phyloP scores from a whole-genome alignment of 1,139 yeast species.

The Meyerozyma smithsonii region DNA sequence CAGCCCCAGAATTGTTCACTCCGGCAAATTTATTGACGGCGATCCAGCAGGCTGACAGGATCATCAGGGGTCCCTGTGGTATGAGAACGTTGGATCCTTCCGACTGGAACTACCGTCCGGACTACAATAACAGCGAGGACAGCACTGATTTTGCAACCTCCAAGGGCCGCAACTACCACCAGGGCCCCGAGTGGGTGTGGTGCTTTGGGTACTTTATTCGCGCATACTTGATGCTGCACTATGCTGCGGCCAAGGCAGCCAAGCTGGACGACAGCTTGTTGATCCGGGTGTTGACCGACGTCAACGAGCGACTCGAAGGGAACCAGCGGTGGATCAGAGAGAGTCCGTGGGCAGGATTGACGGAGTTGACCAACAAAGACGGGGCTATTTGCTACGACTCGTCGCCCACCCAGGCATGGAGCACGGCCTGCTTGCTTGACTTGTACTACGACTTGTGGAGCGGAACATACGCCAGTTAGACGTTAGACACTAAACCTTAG shows the following conservation, averaged over 20 bases:
- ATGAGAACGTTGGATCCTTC: slow-evolving; percentile 89
- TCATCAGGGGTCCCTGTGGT: slow-evolving; percentile 84
- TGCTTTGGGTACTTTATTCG: slow-evolving; percentile 80
- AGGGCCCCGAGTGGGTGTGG: slow-evolving; percentile 99
- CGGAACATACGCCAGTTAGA: slow-evolving; percentile 6
- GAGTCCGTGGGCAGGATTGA: slow-evolving; percentile 89
- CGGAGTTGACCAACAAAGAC: slow-evolving; percentile 87
- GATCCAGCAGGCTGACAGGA: slow-evolving; percentile 63
- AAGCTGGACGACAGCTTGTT: slow-evolving; percentile 31
- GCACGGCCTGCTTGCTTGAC: slow-evolving; percentile 79
- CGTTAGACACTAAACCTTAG: no score
- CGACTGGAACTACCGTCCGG: slow-evolving; percentile 87
- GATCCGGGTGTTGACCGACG: slow-evolving; percentile 23
- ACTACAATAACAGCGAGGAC: slow-evolving; percentile 77
- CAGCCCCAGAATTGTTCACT: slow-evolving; percentile 86
- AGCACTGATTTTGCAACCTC: slow-evolving; percentile 85
- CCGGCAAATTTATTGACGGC: slow-evolving; percentile 58
- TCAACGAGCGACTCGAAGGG: slow-evolving; percentile 54
- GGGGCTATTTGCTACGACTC: slow-evolving; percentile 81
- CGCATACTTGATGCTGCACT: slow-evolving; percentile 60
- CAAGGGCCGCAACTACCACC: slow-evolving; percentile 95
- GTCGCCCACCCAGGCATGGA: slow-evolving; percentile 97
- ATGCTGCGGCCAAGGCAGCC: slow-evolving; percentile 22
- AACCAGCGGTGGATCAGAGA: slow-evolving; percentile 66
- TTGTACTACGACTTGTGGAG: slow-evolving; percentile 62